Conservation (phyloP, 129 eudicot species). For the Flaveria brownii region DNA sequence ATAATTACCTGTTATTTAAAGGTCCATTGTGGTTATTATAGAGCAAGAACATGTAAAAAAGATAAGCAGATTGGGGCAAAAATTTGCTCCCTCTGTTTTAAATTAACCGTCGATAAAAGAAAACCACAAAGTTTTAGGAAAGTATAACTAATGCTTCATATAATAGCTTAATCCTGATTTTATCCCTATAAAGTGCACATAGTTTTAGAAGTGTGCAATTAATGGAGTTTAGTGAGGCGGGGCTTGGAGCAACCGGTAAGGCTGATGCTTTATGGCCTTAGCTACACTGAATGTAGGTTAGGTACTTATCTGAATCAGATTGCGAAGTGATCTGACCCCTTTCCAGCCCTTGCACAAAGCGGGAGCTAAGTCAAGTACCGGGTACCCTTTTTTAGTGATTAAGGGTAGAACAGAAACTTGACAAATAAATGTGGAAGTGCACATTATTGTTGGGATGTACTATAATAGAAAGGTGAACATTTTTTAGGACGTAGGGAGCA, state of each 20-base stretch:
- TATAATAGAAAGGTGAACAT: neutral
- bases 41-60: neutral
- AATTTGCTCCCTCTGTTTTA: neutral
- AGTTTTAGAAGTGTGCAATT: constrained; percentile 2
- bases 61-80: neutral
- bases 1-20: too few relatives aligned
- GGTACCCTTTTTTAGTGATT: neutral
- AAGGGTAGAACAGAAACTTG: neutral
- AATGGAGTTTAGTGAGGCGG: neutral
- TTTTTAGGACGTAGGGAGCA: neutral
- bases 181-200: neutral
- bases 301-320: too few relatives aligned
- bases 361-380: too few relatives aligned
- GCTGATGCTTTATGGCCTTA: too few relatives aligned
- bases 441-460: neutral
- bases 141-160: neutral
- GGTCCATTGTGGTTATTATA: neutral
- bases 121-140: neutral
- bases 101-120: neutral
- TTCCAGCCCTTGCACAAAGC: too few relatives aligned
- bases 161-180: neutral
- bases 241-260: too few relatives aligned
- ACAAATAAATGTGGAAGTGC: constrained; percentile 13
- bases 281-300: too few relatives aligned
- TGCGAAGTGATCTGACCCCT: too few relatives aligned